Base-by-base conservation (phyloP, 2,329 filamentous ascomycete species). In the Fusarium falciforme region DNA sequence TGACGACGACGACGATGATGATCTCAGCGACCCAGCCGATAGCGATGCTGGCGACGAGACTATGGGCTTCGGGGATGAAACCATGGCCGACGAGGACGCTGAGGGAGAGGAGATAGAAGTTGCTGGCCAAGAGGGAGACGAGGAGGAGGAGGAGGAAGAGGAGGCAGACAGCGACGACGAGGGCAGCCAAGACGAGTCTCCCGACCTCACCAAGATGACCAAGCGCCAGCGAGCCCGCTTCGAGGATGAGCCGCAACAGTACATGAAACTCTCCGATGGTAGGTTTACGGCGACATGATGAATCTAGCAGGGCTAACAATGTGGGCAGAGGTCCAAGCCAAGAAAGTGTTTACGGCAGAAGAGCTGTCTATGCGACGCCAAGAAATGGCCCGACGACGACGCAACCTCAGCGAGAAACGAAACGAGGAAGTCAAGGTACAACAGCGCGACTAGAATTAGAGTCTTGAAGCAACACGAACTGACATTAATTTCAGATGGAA, bases 381-480 rank as follows among this genome's bases (percentile, higher is more conserved):
- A 44, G 89, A 91, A 77, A 91, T 91, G 89, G 89, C 89, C 4
- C 87, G 89, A 29, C 85, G 89, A 54, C 84, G 89, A 67, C 87
- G 89, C 54, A 91, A 91, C 75, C 84, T 91, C n/a, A 90, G 89
- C 76, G 89, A 91, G 72, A 91, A 91, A 82, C 88, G 89, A 58
- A 91, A 89, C 70, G 89, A 91, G 70, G 89, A 91, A 82, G 89
- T 91, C 80, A 91, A 90, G 86, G 89, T 88, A 84, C 64, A 82
- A 17, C 49, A 17, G 16, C 14, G 4, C 10, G 33, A 20, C 22
- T 25, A 5, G 2, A 49, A 2, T 5, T 25, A 6, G 42, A 22
- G 54, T 5, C 17, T 54, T 17, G 76, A 62, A 77, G 65, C 20
- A 42, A 5, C 27, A 4, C 4, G 5, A 31, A 14, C 64, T 71